A percentile compares a stretch with the other conserved stretches of the same genome.
Evolutionary conservation across 495 filamentous ascomycete genomes (phyloP).

Genomic region (Annulohypoxylon stygium): DNA sequence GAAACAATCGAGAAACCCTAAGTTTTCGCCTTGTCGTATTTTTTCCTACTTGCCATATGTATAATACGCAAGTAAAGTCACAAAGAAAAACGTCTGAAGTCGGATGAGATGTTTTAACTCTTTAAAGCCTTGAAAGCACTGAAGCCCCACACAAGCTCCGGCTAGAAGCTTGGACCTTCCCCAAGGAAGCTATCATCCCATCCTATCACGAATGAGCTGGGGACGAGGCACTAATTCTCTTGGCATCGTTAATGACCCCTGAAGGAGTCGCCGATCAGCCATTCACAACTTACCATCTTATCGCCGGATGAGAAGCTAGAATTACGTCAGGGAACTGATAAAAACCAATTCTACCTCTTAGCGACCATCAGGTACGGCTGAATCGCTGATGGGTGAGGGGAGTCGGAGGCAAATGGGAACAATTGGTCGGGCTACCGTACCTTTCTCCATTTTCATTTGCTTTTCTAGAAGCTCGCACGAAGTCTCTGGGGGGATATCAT

Average conservation of each 20-base stretch:
- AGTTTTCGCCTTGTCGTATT: not conserved
- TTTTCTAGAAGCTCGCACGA: slow-evolving; percentile 38
- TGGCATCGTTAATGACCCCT: slow-evolving; percentile 35
- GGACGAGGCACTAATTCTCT: slow-evolving; percentile 34
- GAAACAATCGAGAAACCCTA: not conserved
- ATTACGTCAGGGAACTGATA: slow-evolving; percentile 51
- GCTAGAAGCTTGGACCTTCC: slow-evolving; percentile 19
- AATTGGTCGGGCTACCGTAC: slow-evolving; percentile 15
- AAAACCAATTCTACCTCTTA: slow-evolving; percentile 30
- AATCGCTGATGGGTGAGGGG: slow-evolving; percentile 33
- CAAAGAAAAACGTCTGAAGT: not conserved
- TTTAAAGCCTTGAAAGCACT: not conserved
- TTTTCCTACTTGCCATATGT: not conserved
- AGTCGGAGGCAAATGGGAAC: slow-evolving; percentile 18
- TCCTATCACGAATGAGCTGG: slow-evolving; percentile 19
- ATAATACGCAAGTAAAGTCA: too few species aligned
- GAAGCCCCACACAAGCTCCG: slow-evolving; percentile 15
- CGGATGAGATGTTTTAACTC: not conserved
- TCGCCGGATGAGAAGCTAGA: slow-evolving; percentile 47
- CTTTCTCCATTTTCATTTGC: not conserved
- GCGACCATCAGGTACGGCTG: slow-evolving; percentile 38
- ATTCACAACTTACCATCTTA: slow-evolving; percentile 48
- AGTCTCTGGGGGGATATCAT: slow-evolving; percentile 20
- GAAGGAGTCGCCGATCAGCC: slow-evolving; percentile 27
- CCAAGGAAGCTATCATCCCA: slow-evolving; percentile 1